Percentiles rank a stretch among this genome's conserved stretches.
Evolutionary conservation across 352 stramenopile species (phyloP).

Genomic region (Phytopythium sindhum): DNA sequence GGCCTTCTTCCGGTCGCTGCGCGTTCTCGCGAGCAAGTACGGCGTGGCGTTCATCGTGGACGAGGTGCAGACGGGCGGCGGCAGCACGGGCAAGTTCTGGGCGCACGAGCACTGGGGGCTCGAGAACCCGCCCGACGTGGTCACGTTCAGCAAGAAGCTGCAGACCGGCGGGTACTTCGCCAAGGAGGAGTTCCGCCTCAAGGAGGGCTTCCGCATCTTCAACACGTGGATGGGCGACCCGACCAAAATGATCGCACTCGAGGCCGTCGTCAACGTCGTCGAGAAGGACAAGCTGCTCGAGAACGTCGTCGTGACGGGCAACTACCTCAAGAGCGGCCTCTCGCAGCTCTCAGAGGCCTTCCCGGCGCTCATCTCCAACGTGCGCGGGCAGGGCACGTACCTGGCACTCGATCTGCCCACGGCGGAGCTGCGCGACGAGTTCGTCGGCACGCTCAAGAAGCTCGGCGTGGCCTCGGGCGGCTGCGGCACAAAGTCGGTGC

Average conservation of each 20-base stretch:
- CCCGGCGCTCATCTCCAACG: conserved; percentile 61
- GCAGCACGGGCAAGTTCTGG: conserved; percentile 84
- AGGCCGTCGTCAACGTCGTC: conserved; percentile 70
- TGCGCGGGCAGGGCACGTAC: conserved; percentile 77
- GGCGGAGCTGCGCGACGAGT: conserved; percentile 57
- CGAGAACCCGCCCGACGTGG: conserved; percentile 69
- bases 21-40: conserved; percentile 49
- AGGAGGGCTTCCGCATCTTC: conserved; percentile 80
- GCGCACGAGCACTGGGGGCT: conserved; percentile 80
- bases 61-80: conserved; percentile 80
- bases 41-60: conserved; percentile 82
- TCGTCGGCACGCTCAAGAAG: conserved; percentile 53
- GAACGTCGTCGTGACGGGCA: conserved; percentile 69
- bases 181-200: conserved; percentile 67
- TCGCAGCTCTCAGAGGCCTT: conserved; percentile 39
- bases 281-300: conserved; percentile 57
- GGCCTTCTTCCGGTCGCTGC: conserved; percentile 61
- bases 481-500: conserved; percentile 63
- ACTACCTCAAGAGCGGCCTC: conserved; percentile 61
- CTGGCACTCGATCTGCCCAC: conserved; percentile 74
- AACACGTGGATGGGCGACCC: conserved; percentile 89
- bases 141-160: conserved; percentile 87
- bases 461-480: conserved; percentile 62
- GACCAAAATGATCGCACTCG: conserved; percentile 78
- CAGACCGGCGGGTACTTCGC: conserved; percentile 82